Evolutionary conservation across 208 protist species (phyloP), one percentile per base, ranked within the genome.

Genomic region (Acanthamoeba divionensis): DNA sequence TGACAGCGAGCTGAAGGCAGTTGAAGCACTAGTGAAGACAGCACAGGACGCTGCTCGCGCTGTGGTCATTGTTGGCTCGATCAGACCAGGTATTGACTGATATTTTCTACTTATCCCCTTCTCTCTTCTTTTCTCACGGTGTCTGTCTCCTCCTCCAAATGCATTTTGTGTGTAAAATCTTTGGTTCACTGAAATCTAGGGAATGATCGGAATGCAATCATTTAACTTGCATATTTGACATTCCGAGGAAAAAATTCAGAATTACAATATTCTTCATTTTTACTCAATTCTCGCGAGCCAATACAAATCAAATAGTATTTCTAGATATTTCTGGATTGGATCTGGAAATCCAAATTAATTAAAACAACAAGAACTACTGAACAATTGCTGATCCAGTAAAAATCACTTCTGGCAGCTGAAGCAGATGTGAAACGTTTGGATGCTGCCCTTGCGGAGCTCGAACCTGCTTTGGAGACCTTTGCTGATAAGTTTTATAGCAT

Each of bases 41-140:
- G n/a, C 69, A 0, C 69, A 80, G 69, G 69, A 80, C 69, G 69
- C 69, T 50, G 69, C 69, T 4, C 69, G 69, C 69, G 69, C 69
- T 29, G 69, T 80, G 12, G 57, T 80, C 69, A 45, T 80, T 33
- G 69, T 80, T 5, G 41, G 47, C 21, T 0, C 45, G n/a, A 50
- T 80, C 36, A 0, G 69, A 15, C 69, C 69, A 21, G 69, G 69
- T 80, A 54, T 33, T 26, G 13, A 10, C n/a, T n/a, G n/a, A n/a
- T n/a, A n/a, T n/a, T n/a, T n/a, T n/a, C n/a, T n/a, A n/a, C n/a
- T 67, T 6, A 5, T 65, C 57, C 57, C 55, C 4, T 65, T 13
- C n/a, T 24, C 55, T 45, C 38, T 5, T 13, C 8, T 52, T 52
- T n/a, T 54, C 15, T n/a, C 6, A 12, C 4, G 57, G 8, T 65